Conservation (phyloP, 305 asterid species). For the Solanum hybrid region DNA sequence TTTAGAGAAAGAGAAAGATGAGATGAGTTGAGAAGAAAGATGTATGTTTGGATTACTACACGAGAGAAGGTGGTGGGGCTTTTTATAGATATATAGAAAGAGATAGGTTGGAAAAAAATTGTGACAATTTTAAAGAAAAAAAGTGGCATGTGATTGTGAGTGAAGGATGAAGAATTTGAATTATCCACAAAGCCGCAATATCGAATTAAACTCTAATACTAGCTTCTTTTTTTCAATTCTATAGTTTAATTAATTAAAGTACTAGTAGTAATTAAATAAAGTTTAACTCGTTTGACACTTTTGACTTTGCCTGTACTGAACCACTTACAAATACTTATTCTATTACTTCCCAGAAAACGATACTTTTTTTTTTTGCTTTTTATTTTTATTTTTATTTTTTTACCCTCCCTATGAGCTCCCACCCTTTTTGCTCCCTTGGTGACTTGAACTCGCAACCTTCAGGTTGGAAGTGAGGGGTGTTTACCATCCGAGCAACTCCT, state of each 20-base stretch:
- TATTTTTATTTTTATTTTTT: too few relatives aligned
- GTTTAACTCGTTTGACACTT: constrained; percentile 1
- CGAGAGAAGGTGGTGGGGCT: constrained; percentile 8
- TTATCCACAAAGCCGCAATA: constrained; percentile 3
- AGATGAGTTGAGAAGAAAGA: constrained; percentile 4
- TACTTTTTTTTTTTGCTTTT: too few relatives aligned
- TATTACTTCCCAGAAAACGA: neutral
- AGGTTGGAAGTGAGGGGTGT: too few relatives aligned
- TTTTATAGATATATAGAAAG: constrained; percentile 1
- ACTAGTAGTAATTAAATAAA: neutral
- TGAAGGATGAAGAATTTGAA: neutral
- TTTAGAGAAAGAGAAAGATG: neutral
- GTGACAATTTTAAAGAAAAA: neutral
- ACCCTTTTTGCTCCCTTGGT: too few relatives aligned
- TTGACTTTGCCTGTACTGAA: neutral
- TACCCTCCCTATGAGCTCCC: too few relatives aligned
- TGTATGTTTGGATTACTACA: constrained; percentile 1
- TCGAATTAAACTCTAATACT: neutral
- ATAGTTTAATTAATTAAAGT: neutral
- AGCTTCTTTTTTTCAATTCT: neutral
- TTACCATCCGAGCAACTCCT: too few relatives aligned
- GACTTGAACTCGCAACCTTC: too few relatives aligned
- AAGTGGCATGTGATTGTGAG: neutral
- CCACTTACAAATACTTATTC: neutral
- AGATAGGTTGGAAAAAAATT: neutral